Evolutionary conservation across 495 filamentous ascomycete species (phyloP).

Genomic region (Xylaria grammica): DNA sequence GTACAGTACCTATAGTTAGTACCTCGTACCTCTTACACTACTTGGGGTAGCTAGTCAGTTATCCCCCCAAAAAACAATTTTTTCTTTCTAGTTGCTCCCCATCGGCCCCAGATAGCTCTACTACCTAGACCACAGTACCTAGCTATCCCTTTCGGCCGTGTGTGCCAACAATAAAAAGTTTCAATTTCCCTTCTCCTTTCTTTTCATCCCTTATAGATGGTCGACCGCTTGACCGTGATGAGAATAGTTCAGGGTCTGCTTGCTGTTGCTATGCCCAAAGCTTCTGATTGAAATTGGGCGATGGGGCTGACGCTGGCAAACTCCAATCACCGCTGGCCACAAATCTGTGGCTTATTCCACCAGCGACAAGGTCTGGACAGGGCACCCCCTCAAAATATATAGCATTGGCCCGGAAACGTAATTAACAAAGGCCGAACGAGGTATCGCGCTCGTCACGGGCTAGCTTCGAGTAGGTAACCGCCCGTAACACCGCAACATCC

Average conservation of each 20-base stretch:
- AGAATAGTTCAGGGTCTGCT: slow-evolving; percentile 24
- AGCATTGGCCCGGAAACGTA: slow-evolving; percentile 26
- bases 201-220: slow-evolving; percentile 17
- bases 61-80: too few relatives aligned
- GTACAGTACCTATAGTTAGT: too few relatives aligned
- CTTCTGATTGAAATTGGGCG: slow-evolving; percentile 23
- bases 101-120: background rate
- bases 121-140: background rate
- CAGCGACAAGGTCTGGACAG: slow-evolving; percentile 16
- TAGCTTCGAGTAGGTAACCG: background rate
- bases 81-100: background rate
- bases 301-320: slow-evolving; percentile 16
- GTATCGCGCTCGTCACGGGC: background rate
- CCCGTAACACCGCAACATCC: background rate
- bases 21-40: too few relatives aligned
- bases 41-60: too few relatives aligned
- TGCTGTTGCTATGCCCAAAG: slow-evolving; percentile 11
- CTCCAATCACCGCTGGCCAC: slow-evolving; percentile 23
- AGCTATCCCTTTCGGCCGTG: slow-evolving; percentile 11
- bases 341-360: slow-evolving; percentile 20
- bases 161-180: background rate
- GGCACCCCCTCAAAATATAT: slow-evolving; percentile 11
- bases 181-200: slow-evolving; percentile 10
- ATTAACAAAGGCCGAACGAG: background rate
- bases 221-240: slow-evolving; percentile 21